phyloP scores from a whole-genome alignment of 768 basidiomycete species.

The Pulveroboletus sp. region DNA sequence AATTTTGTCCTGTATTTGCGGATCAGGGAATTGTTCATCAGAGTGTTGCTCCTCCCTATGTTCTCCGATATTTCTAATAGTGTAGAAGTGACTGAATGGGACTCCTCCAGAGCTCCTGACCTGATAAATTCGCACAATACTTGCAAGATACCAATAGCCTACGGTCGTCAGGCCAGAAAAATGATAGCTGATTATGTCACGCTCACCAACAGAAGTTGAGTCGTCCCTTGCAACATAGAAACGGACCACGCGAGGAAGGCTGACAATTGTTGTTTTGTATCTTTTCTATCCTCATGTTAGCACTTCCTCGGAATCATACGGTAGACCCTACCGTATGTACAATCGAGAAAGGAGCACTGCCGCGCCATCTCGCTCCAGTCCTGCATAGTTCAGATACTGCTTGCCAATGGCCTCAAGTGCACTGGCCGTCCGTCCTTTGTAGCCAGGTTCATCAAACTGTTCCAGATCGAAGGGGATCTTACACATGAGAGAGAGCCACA shows the following conservation, averaged over 20 bases:
- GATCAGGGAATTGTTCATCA: conserved; percentile 58
- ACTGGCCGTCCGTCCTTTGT: conserved; percentile 49
- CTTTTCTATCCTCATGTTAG: conserved; percentile 43
- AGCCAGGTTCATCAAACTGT: conserved; percentile 67
- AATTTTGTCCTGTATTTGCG: conserved; percentile 69
- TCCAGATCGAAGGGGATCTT: conserved; percentile 90
- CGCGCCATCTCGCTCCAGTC: conserved; percentile 82
- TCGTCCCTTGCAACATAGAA: conserved; percentile 33
- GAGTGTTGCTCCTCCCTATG: conserved; percentile 37
- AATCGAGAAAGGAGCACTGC: conserved; percentile 76
- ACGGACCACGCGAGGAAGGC: conserved; percentile 49
- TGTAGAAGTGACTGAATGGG: conserved; percentile 39
- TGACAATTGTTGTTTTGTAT: conserved; percentile 46
- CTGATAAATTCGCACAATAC: conserved; percentile 69
- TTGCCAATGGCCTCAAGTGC: conserved; percentile 57
- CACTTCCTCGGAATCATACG: neutral
- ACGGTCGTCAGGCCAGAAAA: conserved; percentile 2
- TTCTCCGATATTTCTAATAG: conserved; percentile 43
- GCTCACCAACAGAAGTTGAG: conserved; percentile 50
- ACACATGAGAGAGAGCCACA: conserved; percentile 94
- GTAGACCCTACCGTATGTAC: conserved; percentile 61
- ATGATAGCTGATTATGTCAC: neutral
- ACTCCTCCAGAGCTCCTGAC: conserved; percentile 51
- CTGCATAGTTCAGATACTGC: conserved; percentile 56
- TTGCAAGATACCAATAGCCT: conserved; percentile 68